Evolutionary conservation across 495 filamentous ascomycete species (phyloP), one percentile per base, ranked within the genome.

Genomic region (Penicillium ochrochloron): DNA sequence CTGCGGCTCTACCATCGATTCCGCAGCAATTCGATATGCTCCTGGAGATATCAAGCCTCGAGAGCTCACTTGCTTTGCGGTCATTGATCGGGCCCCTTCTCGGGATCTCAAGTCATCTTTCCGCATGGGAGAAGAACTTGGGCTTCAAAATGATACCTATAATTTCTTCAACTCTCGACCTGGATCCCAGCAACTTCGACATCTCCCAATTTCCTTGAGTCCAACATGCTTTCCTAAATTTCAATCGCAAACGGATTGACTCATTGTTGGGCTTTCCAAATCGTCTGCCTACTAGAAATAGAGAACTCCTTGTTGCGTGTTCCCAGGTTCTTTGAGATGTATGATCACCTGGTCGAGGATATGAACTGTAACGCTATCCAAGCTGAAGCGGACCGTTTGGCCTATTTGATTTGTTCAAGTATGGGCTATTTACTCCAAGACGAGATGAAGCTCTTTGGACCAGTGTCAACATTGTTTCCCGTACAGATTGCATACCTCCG

Each of bases 391-490:
- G 39, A 39, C 19, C 29, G 25, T 15, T 35, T 76, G 34, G 61
- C 69, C 2, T 61, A 55, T 5, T 63, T 66, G 57, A 78, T 81
- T 17, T 76, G 67, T 55, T 67, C 65, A 25, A 79, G 77, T 55
- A 74, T 77, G 63, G 70, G 75, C 7, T 81, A 80, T 41, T 55
- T 80, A 12, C 52, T 80, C 54, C 75, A 76, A 57, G 76, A 76
- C 12, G 71, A 75, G 57, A 79, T 81, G 76, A 76, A 66, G 50
- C 60, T 81, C 15, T 81, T 77, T 59, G 76, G 79, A 2, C 74
- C 75, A 17, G 70, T 72, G n/a, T 80, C 77, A 1, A 63, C 74
- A 0, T 52, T 73, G 0, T 65, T 80, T 5, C 76, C 78, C 1
- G 59, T 67, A 6, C 41, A 55, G 31, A 44, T 60, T 4, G 70